A percentile compares a stretch with the other conserved stretches of the same genome.
Evolutionary conservation across 768 basidiomycete species (phyloP).

Genomic region (Mycena olivaceomarginata): DNA sequence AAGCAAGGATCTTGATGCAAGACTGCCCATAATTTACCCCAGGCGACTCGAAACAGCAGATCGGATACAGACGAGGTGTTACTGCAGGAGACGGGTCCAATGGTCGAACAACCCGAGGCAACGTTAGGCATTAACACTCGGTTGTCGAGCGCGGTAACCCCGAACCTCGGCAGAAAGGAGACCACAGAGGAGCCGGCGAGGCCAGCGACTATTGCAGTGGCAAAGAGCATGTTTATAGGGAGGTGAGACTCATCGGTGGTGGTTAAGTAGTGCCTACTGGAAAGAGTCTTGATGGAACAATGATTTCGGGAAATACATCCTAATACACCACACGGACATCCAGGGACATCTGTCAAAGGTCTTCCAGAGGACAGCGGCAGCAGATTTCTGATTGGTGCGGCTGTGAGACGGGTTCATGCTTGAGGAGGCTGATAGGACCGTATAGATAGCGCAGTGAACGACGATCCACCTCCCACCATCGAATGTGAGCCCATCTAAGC

Average conservation of each 20-base stretch:
- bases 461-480: too few relatives aligned
- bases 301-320: not conserved
- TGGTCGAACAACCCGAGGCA: conserved; percentile 39
- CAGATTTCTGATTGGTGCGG: too few relatives aligned
- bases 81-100: conserved; percentile 33
- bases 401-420: conserved; percentile 8
- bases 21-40: conserved; percentile 42
- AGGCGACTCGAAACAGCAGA: conserved; percentile 70
- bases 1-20: not conserved
- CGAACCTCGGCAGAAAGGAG: conserved; percentile 12
- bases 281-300: not conserved
- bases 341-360: not conserved
- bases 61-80: conserved; percentile 29
- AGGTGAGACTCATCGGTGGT: not conserved
- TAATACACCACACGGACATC: not conserved
- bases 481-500: not conserved
- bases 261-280: conserved; percentile 1
- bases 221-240: conserved; percentile 23
- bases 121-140: conserved; percentile 20
- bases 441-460: not conserved
- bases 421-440: conserved; percentile 11
- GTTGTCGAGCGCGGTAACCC: conserved; percentile 5
- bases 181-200: conserved; percentile 21
- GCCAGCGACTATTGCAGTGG: conserved; percentile 13
- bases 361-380: too few relatives aligned